These are phyloP conservation scores for Phytophthora niederhauseri DNA, from an alignment of 352 stramenopile species.

Conservation along the genomic window DNA sequence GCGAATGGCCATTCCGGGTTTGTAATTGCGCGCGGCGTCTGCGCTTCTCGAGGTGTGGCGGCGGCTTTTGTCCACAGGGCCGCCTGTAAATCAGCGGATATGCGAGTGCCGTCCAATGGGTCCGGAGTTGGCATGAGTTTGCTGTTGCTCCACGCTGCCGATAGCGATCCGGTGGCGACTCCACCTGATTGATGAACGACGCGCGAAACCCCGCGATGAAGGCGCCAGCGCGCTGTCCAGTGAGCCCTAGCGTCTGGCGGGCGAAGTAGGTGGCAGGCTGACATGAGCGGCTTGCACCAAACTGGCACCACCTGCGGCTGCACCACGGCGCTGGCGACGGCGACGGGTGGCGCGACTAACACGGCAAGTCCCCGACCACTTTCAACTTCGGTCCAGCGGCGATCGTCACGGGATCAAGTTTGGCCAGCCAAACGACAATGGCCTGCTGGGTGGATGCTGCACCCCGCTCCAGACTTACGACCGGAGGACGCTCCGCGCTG, in stretches of 20 bases:
- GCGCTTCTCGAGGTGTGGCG: neutral
- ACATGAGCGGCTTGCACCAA: neutral
- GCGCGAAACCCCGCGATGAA: slow-evolving; percentile 3
- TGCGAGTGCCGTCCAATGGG: neutral
- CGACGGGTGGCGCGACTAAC: neutral
- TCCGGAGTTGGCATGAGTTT: neutral
- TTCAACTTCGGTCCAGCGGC: slow-evolving; percentile 28
- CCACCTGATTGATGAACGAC: neutral
- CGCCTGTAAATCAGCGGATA: slow-evolving; percentile 9
- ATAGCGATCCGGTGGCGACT: neutral
- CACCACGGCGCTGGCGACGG: neutral
- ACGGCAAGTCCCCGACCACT: neutral
- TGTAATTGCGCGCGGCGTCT: neutral
- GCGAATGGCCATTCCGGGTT: neutral
- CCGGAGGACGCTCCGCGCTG: slow-evolving; percentile 1
- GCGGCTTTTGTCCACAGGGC: neutral
- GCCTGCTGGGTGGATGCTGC: neutral
- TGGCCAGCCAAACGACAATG: slow-evolving; percentile 13
- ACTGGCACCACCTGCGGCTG: slow-evolving; percentile 13
- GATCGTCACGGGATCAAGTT: slow-evolving; percentile 19
- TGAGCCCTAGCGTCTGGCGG: neutral
- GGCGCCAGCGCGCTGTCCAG: slow-evolving; percentile 7
- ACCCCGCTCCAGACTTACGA: slow-evolving; percentile 16
- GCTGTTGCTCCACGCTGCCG: neutral
- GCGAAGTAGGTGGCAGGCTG: slow-evolving; percentile 8